Evolutionary conservation across 306 rosid genomes (phyloP).

Genomic region (Carpinus viminea): DNA sequence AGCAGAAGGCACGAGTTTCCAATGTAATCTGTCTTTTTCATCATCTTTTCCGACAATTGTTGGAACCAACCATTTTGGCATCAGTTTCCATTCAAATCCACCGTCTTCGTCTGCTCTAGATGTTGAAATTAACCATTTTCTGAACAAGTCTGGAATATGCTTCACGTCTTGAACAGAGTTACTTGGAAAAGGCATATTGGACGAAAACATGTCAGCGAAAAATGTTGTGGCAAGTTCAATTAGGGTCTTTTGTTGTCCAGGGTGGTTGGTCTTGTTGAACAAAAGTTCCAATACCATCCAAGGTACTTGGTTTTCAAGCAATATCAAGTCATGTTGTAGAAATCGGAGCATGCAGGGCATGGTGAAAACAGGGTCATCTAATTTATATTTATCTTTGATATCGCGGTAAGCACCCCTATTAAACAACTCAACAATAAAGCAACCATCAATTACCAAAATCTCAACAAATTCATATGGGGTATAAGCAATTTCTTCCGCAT

Average conservation of each 20-base stretch:
- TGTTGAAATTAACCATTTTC: too few relatives aligned
- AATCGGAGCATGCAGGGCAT: background rate
- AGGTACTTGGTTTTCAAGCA: slow-evolving; percentile 11
- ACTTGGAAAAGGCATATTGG: background rate
- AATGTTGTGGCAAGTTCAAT: background rate
- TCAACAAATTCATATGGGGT: background rate
- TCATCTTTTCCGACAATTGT: too few relatives aligned
- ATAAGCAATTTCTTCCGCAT: background rate
- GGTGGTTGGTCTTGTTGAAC: background rate
- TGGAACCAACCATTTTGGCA: too few relatives aligned
- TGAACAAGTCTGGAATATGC: slow-evolving; percentile 19
- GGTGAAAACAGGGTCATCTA: too few relatives aligned
- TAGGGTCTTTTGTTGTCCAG: background rate
- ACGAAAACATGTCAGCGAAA: background rate
- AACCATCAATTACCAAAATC: slow-evolving; percentile 37
- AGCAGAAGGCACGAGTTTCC: too few relatives aligned
- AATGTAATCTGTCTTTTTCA: too few relatives aligned
- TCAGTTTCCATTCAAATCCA: too few relatives aligned
- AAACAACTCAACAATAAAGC: slow-evolving; percentile 22
- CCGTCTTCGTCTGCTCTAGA: too few relatives aligned
- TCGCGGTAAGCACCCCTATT: background rate
- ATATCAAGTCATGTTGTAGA: slow-evolving; percentile 8
- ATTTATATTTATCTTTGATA: too few relatives aligned
- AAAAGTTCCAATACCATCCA: background rate
- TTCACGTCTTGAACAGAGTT: background rate